Evolutionary conservation across 352 stramenopile species (phyloP), one percentile per base, ranked within the genome.

Genomic region (Aphanomyces astaci): DNA sequence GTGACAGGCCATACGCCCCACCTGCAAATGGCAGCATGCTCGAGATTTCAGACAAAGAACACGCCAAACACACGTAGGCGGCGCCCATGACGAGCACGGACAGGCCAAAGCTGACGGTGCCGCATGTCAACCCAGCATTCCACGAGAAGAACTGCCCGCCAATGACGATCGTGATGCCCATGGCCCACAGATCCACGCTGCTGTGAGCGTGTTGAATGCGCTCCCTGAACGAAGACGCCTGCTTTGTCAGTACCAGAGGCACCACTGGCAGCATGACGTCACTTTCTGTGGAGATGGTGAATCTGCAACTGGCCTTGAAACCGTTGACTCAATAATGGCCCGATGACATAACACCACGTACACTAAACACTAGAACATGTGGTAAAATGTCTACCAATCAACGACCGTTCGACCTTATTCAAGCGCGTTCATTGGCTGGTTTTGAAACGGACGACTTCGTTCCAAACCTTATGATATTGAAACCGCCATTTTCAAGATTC

Each of bases 71-170:
- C n/a, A 78, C 54, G 53, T 75, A 78, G 0, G 71, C 73, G 22
- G 55, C 33, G 25, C 59, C 67, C 11, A 75, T 43, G 24, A 78
- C 46, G n/a, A 73, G 53, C 25, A 73, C 64, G 43, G 66, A 63
- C 53, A 76, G 43, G 43, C 70, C 45, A 56, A 65, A 73, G 40
- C 55, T 72, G 55, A 67, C 72, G 0, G 75, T 52, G 17, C 73
- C 73, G 5, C 55, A 66, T 25, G 63, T 33, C 7, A 78, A 62
- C 1, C 71, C 71, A 27, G 25, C 65, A 64, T 79, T 79, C 74
- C 74, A 79, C 13, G 45, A 71, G 31, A 70, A 73, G 49, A 75
- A 76, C 54, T 79, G 74, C 17, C 74, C 74, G 30, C 68, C 74
- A 25, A 79, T 48, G 1, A 72, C 69, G 48, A 76, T 78, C 1